Evolutionary conservation across 345 rosid genomes (phyloP).

Genomic region (Gossypium mustelinum): DNA sequence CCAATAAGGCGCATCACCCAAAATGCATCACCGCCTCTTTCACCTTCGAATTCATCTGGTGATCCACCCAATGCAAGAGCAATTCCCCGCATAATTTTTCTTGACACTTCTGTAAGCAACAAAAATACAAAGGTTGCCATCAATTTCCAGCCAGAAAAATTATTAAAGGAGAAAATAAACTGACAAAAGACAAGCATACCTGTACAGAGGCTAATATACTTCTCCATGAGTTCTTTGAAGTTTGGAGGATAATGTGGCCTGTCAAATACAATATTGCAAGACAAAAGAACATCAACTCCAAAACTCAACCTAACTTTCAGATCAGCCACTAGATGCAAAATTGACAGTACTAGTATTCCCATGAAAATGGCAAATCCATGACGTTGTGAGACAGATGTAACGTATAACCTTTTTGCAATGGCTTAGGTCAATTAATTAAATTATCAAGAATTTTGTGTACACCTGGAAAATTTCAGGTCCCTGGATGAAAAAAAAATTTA

Average conservation of each 20-base stretch:
- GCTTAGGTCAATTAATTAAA: background rate
- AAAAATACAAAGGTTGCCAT: background rate
- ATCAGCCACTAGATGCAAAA: background rate
- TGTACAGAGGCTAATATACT: conserved; percentile 63
- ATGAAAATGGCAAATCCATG: background rate
- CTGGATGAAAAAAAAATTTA: background rate
- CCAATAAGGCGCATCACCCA: conserved; percentile 85
- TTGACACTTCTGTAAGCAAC: conserved; percentile 54
- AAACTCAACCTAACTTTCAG: background rate
- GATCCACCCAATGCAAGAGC: conserved; percentile 66
- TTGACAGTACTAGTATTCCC: background rate
- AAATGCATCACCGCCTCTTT: conserved; percentile 74
- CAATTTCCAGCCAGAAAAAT: background rate
- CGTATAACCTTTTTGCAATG: background rate
- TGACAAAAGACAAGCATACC: conserved; percentile 29
- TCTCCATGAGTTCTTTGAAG: conserved; percentile 59
- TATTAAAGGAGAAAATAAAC: background rate
- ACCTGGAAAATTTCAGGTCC: background rate
- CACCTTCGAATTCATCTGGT: conserved; percentile 66
- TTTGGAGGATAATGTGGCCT: conserved; percentile 67
- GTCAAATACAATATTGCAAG: conserved; percentile 15
- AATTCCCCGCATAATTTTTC: conserved; percentile 70
- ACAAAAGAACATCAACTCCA: background rate
- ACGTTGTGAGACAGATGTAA: background rate
- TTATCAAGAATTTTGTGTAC: background rate